Evolutionary conservation across 2,329 filamentous ascomycete genomes (phyloP).

Genomic region (Ascochyta clinopodiicola): DNA sequence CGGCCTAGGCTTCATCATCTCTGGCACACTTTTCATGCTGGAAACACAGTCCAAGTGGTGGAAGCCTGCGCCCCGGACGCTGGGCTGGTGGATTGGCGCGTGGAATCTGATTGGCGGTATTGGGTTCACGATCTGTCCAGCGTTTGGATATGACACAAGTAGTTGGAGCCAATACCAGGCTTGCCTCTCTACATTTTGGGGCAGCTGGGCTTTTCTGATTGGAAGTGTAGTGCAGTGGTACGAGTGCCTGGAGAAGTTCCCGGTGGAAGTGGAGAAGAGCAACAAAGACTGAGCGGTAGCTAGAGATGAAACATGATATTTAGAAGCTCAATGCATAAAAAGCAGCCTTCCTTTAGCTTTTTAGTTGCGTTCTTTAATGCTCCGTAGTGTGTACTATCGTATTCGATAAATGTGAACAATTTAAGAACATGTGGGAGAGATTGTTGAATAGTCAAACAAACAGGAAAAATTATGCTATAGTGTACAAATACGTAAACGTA

Average conservation of each 20-base stretch:
- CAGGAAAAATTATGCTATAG: too few species aligned
- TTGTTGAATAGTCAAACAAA: too few species aligned
- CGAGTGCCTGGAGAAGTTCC: slow-evolving; percentile 44
- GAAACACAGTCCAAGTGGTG: slow-evolving; percentile 72
- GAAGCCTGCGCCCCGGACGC: slow-evolving; percentile 59
- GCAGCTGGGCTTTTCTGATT: slow-evolving; percentile 45
- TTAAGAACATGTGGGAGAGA: too few species aligned
- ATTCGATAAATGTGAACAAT: too few species aligned
- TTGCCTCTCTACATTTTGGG: slow-evolving; percentile 43
- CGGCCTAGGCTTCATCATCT: slow-evolving; percentile 67
- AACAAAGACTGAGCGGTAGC: neutral
- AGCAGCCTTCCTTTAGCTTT: neutral
- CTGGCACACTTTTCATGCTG: slow-evolving; percentile 66
- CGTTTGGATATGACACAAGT: slow-evolving; percentile 40
- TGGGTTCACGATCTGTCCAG: slow-evolving; percentile 61
- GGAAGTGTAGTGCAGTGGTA: slow-evolving; percentile 45
- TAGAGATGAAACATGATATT: neutral
- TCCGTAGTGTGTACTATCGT: too few species aligned
- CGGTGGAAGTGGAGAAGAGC: slow-evolving; percentile 27
- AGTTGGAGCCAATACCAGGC: slow-evolving; percentile 46
- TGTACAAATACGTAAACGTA: too few species aligned
- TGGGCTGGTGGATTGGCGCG: slow-evolving; percentile 72
- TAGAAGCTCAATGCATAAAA: neutral
- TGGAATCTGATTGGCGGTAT: slow-evolving; percentile 71
- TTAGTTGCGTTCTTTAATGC: too few species aligned